A percentile compares a stretch with the other conserved stretches of the same genome.
phyloP scores from a whole-genome alignment of 2,329 filamentous ascomycete species.

The Colletotrichum brevisporum region DNA sequence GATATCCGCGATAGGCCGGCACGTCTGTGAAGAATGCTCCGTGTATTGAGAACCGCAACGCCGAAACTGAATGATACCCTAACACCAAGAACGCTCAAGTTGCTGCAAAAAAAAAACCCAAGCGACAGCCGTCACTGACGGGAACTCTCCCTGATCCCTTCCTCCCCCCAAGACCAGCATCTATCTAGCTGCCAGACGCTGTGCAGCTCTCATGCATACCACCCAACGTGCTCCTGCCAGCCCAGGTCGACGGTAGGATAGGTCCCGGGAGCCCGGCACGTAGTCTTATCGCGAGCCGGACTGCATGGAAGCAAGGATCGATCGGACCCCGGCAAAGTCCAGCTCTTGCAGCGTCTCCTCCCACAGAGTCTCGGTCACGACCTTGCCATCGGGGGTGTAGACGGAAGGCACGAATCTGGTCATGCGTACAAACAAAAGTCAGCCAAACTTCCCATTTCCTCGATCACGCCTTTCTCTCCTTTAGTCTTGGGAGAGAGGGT shows the following conservation, averaged over 20 bases:
- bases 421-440: constrained; percentile 40
- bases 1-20: background rate
- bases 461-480: no score
- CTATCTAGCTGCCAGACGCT: background rate
- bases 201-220: constrained; percentile 9
- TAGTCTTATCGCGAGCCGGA: background rate
- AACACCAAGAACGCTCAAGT: background rate
- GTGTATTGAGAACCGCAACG: background rate
- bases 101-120: no score
- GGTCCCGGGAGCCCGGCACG: background rate
- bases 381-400: constrained; percentile 36
- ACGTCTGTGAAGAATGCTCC: background rate
- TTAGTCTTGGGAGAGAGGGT: background rate
- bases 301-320: constrained; percentile 29
- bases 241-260: constrained; percentile 2
- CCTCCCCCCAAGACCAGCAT: no score
- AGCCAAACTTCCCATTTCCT: no score
- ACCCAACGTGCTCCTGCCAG: background rate
- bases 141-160: no score
- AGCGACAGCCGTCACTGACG: no score
- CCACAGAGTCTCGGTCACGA: constrained; percentile 35
- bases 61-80: background rate
- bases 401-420: constrained; percentile 43
- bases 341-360: constrained; percentile 42
- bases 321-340: constrained; percentile 41